Percentiles rank a stretch among this genome's conserved stretches.
Conservation (phyloP, 2,329 filamentous ascomycete species). For the Lachnellula arida region DNA sequence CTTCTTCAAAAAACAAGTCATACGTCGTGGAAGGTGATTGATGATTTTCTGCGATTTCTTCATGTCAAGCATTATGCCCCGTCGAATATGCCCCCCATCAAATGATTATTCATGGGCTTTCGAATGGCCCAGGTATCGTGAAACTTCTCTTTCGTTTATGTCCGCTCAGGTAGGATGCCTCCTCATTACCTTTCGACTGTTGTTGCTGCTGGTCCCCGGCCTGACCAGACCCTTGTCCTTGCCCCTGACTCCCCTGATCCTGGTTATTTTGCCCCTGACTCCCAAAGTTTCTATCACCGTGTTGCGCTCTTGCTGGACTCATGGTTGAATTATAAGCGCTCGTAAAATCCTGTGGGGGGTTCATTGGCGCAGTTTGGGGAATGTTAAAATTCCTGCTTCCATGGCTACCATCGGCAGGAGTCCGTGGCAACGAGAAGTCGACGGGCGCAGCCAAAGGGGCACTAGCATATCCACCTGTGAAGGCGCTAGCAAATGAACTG, state of each 20-base stretch:
- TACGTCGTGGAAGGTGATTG: constrained; percentile 3
- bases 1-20: constrained; percentile 5
- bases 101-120: constrained; percentile 14
- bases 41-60: background rate
- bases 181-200: constrained; percentile 21
- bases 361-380: constrained; percentile 51
- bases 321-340: constrained; percentile 25
- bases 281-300: constrained; percentile 19
- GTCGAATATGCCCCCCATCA: background rate
- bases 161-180: constrained; percentile 22
- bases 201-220: constrained; percentile 17
- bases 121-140: constrained; percentile 23
- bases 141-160: constrained; percentile 30
- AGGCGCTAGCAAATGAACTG: constrained; percentile 37
- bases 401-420: constrained; percentile 35
- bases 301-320: constrained; percentile 16
- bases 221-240: constrained; percentile 12
- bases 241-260: constrained; percentile 15
- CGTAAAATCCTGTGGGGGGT: constrained; percentile 46
- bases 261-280: constrained; percentile 21
- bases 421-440: constrained; percentile 46
- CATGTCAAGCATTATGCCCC: background rate
- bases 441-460: constrained; percentile 51
- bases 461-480: constrained; percentile 48
- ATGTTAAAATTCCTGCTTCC: constrained; percentile 45